Percentiles rank a stretch among this genome's conserved stretches.
Evolutionary conservation across 805 yeast genomes (phyloP).

Genomic region (Metschnikowia lochheadii): DNA sequence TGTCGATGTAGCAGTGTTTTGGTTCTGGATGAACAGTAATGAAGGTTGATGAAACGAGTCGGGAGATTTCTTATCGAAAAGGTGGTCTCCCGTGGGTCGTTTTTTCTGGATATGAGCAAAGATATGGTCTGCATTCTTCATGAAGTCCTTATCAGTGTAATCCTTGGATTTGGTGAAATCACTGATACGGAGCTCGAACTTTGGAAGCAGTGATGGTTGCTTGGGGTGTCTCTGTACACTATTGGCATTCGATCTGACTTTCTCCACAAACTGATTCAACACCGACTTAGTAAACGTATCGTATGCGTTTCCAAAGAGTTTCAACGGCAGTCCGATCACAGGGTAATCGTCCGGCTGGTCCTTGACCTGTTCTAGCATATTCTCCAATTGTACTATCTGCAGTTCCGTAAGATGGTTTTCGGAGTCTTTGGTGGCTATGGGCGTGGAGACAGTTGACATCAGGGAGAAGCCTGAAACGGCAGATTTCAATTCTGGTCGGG

Average conservation of each 20-base stretch:
- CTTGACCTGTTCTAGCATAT: slow-evolving; percentile 22
- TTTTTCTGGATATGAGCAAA: slow-evolving; percentile 37
- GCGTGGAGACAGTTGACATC: slow-evolving; percentile 27
- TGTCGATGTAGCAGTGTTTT: slow-evolving; percentile 36
- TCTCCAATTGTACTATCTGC: slow-evolving; percentile 20
- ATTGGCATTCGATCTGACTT: slow-evolving; percentile 16
- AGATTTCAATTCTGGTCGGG: not conserved
- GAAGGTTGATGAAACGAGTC: slow-evolving; percentile 7
- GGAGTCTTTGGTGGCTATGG: slow-evolving; percentile 22
- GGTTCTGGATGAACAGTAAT: slow-evolving; percentile 6
- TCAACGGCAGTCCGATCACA: slow-evolving; percentile 35
- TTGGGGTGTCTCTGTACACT: slow-evolving; percentile 12
- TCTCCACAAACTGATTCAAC: slow-evolving; percentile 16
- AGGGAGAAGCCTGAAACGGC: slow-evolving; percentile 23
- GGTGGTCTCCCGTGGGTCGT: slow-evolving; percentile 18
- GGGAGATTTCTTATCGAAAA: slow-evolving; percentile 3
- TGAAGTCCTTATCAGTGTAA: slow-evolving; percentile 34
- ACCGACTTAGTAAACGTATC: slow-evolving; percentile 38
- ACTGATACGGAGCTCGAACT: slow-evolving; percentile 24
- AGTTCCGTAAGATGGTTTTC: slow-evolving; percentile 16
- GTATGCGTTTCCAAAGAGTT: slow-evolving; percentile 35
- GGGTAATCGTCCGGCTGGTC: slow-evolving; percentile 19
- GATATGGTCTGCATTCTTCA: slow-evolving; percentile 36
- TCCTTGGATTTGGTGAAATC: slow-evolving; percentile 29
- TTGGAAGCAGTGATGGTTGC: slow-evolving; percentile 6